phyloP scores from a whole-genome alignment of 2,329 filamentous ascomycete species.

The Microsporum audouinii region DNA sequence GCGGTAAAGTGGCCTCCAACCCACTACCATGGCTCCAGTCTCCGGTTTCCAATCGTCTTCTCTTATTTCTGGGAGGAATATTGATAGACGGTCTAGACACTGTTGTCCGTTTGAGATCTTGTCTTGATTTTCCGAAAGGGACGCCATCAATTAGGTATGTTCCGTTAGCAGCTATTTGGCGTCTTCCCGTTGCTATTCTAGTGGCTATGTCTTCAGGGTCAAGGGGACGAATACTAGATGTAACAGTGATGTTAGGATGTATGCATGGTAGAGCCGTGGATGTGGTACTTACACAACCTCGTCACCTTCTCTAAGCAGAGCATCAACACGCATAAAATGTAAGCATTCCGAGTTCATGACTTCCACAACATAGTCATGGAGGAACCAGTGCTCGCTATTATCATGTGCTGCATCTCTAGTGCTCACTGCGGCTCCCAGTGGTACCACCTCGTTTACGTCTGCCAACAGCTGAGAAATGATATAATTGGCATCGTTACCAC shows the following conservation, averaged over 20 bases:
- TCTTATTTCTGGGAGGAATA: constrained; percentile 70
- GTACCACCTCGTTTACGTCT: constrained; percentile 66
- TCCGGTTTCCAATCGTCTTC: constrained; percentile 36
- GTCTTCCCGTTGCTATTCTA: constrained; percentile 61
- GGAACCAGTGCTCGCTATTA: constrained; percentile 53
- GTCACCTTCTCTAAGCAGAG: constrained; percentile 69
- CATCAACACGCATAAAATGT: constrained; percentile 64
- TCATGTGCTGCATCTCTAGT: constrained; percentile 15
- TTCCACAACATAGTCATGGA: constrained; percentile 84
- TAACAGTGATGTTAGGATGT: background rate
- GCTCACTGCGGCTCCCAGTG: constrained; percentile 56
- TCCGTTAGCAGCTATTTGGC: constrained; percentile 70
- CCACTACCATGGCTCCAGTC: constrained; percentile 13
- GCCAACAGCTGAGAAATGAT: constrained; percentile 68
- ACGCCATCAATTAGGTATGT: constrained; percentile 76
- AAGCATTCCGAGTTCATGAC: constrained; percentile 75
- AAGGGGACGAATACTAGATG: constrained; percentile 61
- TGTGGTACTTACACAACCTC: constrained; percentile 56
- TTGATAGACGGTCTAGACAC: constrained; percentile 53
- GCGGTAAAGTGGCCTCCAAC: constrained; percentile 15
- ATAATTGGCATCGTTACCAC: constrained; percentile 36
- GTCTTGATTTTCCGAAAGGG: constrained; percentile 59
- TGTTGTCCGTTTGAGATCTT: constrained; percentile 46
- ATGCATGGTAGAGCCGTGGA: background rate
- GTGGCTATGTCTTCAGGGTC: constrained; percentile 61